phyloP scores from a whole-genome alignment of 2,329 filamentous ascomycete genomes.

The Neopestalotiopsis clavispora region DNA sequence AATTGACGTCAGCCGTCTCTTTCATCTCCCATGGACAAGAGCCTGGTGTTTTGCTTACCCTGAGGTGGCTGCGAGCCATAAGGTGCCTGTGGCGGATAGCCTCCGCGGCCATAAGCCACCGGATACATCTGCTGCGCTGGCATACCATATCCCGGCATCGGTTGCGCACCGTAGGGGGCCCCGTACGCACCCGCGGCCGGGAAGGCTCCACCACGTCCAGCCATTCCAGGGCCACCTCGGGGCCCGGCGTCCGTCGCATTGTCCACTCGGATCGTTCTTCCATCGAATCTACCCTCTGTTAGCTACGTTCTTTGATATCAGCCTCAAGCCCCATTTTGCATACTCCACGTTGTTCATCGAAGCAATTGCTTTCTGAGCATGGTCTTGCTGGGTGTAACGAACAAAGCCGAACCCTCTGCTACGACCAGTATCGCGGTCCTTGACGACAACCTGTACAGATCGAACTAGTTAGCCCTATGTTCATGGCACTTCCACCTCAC shows the following conservation, averaged over 20 bases:
- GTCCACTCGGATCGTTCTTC: slow-evolving; percentile 92
- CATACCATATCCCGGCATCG: slow-evolving; percentile 42
- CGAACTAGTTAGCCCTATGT: background rate
- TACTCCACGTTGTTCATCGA: slow-evolving; percentile 92
- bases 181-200: slow-evolving; percentile 39
- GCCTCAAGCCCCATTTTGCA: slow-evolving; percentile 37
- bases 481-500: background rate
- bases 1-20: background rate
- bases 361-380: slow-evolving; percentile 77
- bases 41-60: slow-evolving; percentile 37
- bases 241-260: slow-evolving; percentile 85
- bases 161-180: slow-evolving; percentile 40
- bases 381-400: slow-evolving; percentile 77
- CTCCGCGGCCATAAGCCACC: slow-evolving; percentile 48
- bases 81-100: slow-evolving; percentile 40
- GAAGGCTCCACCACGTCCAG: slow-evolving; percentile 38
- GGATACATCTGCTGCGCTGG: slow-evolving; percentile 42
- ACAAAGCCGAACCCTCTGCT: slow-evolving; percentile 98
- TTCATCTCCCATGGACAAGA: background rate
- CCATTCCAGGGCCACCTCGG: slow-evolving; percentile 57
- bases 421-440: slow-evolving; percentile 94
- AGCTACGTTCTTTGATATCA: background rate
- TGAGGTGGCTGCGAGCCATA: slow-evolving; percentile 51
- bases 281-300: slow-evolving; percentile 77
- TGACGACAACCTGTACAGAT: slow-evolving; percentile 85